Base-by-base conservation (phyloP, 495 filamentous ascomycete species). In the Penicillium odoratum region DNA sequence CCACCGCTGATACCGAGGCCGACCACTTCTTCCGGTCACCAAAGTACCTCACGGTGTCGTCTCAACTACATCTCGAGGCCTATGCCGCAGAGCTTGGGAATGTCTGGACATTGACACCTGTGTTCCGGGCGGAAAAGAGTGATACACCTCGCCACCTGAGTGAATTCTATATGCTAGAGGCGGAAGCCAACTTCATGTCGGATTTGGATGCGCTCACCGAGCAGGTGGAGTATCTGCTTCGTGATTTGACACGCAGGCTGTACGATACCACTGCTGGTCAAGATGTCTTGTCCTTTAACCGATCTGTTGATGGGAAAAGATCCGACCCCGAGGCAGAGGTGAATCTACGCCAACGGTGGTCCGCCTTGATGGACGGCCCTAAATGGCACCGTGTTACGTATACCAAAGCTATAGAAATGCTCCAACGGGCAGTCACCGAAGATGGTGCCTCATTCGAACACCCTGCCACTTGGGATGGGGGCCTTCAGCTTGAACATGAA, bases 81-180 rank as follows among this genome's bases (percentile, higher is more conserved):
- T 84, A 96, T 55, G 88, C 92, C 3, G 90, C 93, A 53, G 87
- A 93, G 46, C 81, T 97, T 44, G 88, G 89, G 29, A 91, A 88
- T 65, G 95, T 97, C 16, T 98, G 94, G 94, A 88, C 95, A 4
- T 71, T 98, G 18, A 92, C 92, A 9, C 94, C 94, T 15, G 92
- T 91, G 2, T 98, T 98, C 67, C 86, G 94, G 44, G 95, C 94
- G 4, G 94, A 98, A 69, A 90, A 85, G 73, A 97, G 92, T 69
- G 92, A 97, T 71, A 98, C 94, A 6, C 83, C 92, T 15, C 88
- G 95, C 36, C 94, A 98, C 74, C 78, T 98, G 47, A 96, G 91
- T 76, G 94, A 98, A 65, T 98, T 98, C 70, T 98, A 97, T 74
- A 98, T 98, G 94, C 83, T 98, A 2, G 94, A 98, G 73, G 92